Conservation (phyloP, 164 flowering plant species). For the Liriodendron chinense region DNA sequence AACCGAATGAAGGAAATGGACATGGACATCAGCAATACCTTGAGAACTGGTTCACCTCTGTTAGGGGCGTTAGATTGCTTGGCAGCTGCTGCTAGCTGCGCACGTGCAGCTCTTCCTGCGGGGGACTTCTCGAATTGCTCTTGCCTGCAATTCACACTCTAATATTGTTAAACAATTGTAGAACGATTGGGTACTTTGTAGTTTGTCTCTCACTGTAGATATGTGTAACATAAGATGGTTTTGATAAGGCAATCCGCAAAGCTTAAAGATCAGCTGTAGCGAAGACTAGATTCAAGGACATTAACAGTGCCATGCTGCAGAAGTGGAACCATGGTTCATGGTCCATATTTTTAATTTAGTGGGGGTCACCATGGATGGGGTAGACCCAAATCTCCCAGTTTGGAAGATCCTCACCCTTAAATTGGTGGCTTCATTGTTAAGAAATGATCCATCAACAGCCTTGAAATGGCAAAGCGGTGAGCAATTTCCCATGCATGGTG, state of each 20-base stretch:
- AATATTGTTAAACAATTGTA: not conserved
- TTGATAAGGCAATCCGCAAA: not conserved
- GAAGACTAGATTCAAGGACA: not conserved
- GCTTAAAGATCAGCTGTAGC: not conserved
- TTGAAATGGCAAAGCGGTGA: not conserved
- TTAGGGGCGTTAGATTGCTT: constrained; percentile 60
- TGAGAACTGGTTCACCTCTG: constrained; percentile 76
- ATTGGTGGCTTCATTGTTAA: no score
- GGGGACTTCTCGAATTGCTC: constrained; percentile 86
- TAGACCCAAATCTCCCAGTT: not conserved
- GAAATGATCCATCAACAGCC: not conserved
- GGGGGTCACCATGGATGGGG: not conserved
- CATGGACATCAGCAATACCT: constrained; percentile 36
- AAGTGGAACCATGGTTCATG: not conserved
- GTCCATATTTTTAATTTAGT: not conserved
- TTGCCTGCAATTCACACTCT: constrained; percentile 53
- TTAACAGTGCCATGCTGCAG: not conserved
- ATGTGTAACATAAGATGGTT: not conserved
- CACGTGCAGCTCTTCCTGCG: constrained; percentile 89
- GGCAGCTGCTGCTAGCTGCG: constrained; percentile 59
- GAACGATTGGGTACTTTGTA: not conserved
- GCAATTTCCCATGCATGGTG: not conserved
- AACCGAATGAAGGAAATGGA: not conserved
- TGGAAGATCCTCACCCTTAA: not conserved
- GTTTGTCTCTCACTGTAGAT: not conserved